Conservation (phyloP, 2,329 filamentous ascomycete species). For the Clonostachys sp. region DNA sequence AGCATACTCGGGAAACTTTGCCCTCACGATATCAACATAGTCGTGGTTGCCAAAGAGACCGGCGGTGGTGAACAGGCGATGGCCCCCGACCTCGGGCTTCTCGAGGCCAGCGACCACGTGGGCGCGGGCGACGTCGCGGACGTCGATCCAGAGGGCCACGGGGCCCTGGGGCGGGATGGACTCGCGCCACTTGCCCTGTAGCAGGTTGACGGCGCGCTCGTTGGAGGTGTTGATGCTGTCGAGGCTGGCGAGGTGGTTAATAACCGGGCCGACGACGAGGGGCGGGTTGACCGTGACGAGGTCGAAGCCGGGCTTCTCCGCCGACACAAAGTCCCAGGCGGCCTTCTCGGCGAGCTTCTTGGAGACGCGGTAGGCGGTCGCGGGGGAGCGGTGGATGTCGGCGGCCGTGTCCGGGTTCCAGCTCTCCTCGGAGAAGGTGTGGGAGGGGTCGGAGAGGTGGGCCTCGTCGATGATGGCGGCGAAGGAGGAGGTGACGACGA, state of each 20-base stretch:
- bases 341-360: constrained; percentile 27
- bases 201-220: constrained; percentile 40
- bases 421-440: constrained; percentile 47
- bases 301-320: constrained; percentile 24
- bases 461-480: constrained; percentile 53
- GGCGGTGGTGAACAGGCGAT: constrained; percentile 43
- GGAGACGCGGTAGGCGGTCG: constrained; percentile 22
- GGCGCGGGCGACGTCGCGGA: constrained; percentile 48
- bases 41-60: constrained; percentile 41
- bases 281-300: constrained; percentile 39
- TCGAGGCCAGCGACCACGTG: constrained; percentile 46
- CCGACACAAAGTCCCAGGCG: constrained; percentile 24
- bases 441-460: constrained; percentile 39
- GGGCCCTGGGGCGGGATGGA: constrained; percentile 33
- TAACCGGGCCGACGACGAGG: constrained; percentile 37
- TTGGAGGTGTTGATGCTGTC: constrained; percentile 36
- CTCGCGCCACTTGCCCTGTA: constrained; percentile 44
- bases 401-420: constrained; percentile 53
- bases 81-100: constrained; percentile 38
- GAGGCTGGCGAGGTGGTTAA: constrained; percentile 26
- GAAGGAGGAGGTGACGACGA: constrained; percentile 62
- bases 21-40: constrained; percentile 35
- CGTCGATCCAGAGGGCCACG: constrained; percentile 47
- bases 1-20: constrained; percentile 43
- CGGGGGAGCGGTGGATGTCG: constrained; percentile 39